These are phyloP conservation scores for Laguncularia racemosa DNA, from an alignment of 345 rosid genomes.

Conservation along the genomic window DNA sequence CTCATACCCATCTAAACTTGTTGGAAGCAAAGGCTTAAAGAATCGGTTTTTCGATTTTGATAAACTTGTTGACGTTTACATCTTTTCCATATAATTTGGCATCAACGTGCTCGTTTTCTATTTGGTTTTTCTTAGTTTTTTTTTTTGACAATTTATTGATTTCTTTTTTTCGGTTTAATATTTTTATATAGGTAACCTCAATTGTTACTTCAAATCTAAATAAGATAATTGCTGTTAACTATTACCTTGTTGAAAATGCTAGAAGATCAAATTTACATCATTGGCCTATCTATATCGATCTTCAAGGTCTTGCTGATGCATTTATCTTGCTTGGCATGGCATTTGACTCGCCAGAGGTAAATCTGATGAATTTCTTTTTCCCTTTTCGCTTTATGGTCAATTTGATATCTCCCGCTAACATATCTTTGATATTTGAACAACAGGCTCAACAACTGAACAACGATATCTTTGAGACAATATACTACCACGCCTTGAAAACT, in stretches of 20 bases:
- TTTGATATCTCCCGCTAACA: conserved; percentile 11
- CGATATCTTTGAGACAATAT: no score
- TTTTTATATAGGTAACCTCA: conserved; percentile 42
- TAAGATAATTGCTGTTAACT: conserved; percentile 82
- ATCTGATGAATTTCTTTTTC: conserved; percentile 5
- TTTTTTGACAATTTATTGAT: neutral
- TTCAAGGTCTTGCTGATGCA: conserved; percentile 93
- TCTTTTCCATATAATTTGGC: neutral
- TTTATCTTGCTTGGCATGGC: conserved; percentile 89
- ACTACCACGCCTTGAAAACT: no score
- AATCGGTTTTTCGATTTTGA: conserved; percentile 82
- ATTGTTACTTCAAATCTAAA: conserved; percentile 64
- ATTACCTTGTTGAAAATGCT: conserved; percentile 91
- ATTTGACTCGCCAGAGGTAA: conserved; percentile 77
- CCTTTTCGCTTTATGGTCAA: neutral
- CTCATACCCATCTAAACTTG: conserved; percentile 73
- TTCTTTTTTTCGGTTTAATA: neutral
- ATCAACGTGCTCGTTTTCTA: no score
- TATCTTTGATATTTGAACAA: conserved; percentile 7
- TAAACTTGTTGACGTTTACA: conserved; percentile 75
- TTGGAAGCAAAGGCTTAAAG: conserved; percentile 71
- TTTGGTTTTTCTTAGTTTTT: no score
- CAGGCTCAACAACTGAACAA: conserved; percentile 86
- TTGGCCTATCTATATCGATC: conserved; percentile 90
- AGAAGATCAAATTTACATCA: conserved; percentile 69